These are phyloP conservation scores for Phalaenopsis equestris DNA, from an alignment of 106 monocot species.

Conservation along the genomic window DNA sequence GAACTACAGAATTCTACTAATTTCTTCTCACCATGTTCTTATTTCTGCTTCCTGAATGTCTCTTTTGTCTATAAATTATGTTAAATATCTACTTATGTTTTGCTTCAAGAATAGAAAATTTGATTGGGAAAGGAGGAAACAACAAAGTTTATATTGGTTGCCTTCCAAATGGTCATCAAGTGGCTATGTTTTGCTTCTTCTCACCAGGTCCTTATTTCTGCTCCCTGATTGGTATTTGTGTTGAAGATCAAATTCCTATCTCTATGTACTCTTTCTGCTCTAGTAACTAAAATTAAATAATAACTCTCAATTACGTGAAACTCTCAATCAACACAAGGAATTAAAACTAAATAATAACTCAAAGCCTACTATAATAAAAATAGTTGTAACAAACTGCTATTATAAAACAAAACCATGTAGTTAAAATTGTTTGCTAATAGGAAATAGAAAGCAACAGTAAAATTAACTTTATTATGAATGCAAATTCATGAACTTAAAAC, in stretches of 20 bases:
- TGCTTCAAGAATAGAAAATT: conserved; percentile 37
- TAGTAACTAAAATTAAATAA: neutral
- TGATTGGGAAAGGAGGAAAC: conserved; percentile 82
- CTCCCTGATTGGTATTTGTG: conserved; percentile 44
- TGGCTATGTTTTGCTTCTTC: conserved; percentile 14
- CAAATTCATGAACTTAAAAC: too few species aligned
- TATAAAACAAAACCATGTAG: too few species aligned
- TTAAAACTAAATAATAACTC: too few species aligned
- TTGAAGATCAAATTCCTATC: conserved; percentile 35
- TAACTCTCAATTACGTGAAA: too few species aligned
- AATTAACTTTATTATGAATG: too few species aligned
- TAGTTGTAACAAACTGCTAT: too few species aligned
- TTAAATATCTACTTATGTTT: neutral
- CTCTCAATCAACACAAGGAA: too few species aligned
- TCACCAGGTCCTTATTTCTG: neutral
- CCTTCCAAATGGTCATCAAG: conserved; percentile 38
- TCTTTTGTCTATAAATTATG: neutral
- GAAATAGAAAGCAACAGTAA: too few species aligned
- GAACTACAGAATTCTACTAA: conserved; percentile 47
- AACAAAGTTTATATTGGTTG: conserved; percentile 64
- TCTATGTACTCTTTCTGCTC: conserved; percentile 54
- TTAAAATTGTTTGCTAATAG: too few species aligned
- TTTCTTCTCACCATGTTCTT: conserved; percentile 53
- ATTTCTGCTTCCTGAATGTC: neutral
- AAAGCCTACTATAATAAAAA: too few species aligned